These are phyloP conservation scores for Fraxinus dipetala DNA, from an alignment of 305 asterid species.

Conservation along the genomic window DNA sequence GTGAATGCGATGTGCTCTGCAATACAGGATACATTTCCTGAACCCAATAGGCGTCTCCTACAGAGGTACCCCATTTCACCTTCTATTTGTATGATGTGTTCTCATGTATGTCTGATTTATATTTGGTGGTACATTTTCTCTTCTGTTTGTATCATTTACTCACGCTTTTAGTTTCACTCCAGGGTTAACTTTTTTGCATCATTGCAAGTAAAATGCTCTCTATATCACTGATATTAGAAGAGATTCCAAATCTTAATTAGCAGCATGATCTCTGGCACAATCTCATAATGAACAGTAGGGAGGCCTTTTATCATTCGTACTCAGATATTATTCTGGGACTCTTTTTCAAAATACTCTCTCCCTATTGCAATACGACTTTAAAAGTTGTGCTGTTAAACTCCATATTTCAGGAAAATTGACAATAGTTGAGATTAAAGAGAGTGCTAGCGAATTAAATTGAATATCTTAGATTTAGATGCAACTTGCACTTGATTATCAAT, in stretches of 20 bases:
- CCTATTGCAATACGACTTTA: background rate
- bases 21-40: slow-evolving; percentile 85
- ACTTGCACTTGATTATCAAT: background rate
- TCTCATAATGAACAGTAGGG: background rate
- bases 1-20: slow-evolving; percentile 82
- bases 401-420: background rate
- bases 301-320: background rate
- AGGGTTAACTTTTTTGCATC: slow-evolving; percentile 7
- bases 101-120: slow-evolving; percentile 2
- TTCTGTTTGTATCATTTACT: slow-evolving; percentile 11
- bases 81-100: slow-evolving; percentile 7
- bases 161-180: background rate
- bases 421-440: background rate
- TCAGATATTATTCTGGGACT: background rate
- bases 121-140: slow-evolving; percentile 7
- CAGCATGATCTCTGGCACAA: background rate
- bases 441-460: background rate
- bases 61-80: slow-evolving; percentile 60
- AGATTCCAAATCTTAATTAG: background rate
- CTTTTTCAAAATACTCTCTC: background rate
- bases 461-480: background rate
- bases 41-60: slow-evolving; percentile 89
- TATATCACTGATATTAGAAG: background rate
- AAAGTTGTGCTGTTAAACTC: background rate
- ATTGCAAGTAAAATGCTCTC: slow-evolving; percentile 1